Conservation (phyloP, 2,329 filamentous ascomycete species). For the Colletotrichum theobromicola region DNA sequence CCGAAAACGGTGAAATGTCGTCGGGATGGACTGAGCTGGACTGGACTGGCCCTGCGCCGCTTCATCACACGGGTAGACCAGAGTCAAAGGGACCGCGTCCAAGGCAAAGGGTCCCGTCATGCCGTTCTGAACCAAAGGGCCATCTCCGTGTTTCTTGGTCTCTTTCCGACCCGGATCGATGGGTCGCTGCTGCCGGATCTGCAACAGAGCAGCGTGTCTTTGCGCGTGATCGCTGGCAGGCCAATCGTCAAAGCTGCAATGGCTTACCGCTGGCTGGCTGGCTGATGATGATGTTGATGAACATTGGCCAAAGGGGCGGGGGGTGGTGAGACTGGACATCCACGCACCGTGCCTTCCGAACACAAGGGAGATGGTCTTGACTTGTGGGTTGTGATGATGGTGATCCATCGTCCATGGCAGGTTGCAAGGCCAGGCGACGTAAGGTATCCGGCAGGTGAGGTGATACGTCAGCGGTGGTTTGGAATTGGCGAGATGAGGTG, state of each 20-base stretch:
- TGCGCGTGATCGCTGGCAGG: neutral
- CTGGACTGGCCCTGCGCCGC: neutral
- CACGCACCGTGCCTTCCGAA: neutral
- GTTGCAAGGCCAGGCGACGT: neutral
- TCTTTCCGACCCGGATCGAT: constrained; percentile 10
- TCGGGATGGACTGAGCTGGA: neutral
- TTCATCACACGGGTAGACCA: neutral
- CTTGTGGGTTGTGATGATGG: neutral
- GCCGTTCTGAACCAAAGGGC: neutral
- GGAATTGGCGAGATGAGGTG: constrained; percentile 5
- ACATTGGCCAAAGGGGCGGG: neutral
- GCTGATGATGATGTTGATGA: neutral
- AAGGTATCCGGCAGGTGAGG: neutral
- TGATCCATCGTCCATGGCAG: neutral
- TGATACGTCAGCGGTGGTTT: constrained; percentile 12
- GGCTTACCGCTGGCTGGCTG: neutral
- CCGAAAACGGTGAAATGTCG: constrained; percentile 13
- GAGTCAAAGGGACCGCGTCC: neutral
- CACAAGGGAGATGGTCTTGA: neutral
- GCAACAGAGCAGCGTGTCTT: constrained; percentile 7
- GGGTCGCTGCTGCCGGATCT: constrained; percentile 12
- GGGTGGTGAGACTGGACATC: constrained; percentile 5
- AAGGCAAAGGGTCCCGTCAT: neutral
- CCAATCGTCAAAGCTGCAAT: neutral
- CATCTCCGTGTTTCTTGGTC: neutral